Evolutionary conservation across 495 filamentous ascomycete species (phyloP).

Genomic region (Talaromyces nanjingensis): DNA sequence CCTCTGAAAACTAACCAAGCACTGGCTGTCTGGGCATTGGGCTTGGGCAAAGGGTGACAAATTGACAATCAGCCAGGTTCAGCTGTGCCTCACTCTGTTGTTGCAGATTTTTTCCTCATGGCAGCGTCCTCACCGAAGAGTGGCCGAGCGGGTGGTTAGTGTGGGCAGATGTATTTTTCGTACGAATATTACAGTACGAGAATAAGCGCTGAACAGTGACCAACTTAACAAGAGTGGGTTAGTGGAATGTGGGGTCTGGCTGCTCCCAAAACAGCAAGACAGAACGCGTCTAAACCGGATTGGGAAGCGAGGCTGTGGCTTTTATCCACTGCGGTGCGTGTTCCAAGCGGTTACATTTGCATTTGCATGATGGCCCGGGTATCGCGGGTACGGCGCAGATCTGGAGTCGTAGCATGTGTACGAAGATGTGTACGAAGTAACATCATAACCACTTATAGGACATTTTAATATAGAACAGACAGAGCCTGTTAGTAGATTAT

Average conservation of each 20-base stretch:
- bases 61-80: neutral
- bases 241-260: neutral
- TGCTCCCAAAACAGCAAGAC: neutral
- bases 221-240: neutral
- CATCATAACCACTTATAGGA: too few species aligned
- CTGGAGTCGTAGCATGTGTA: neutral
- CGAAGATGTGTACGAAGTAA: too few species aligned
- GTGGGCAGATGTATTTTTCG: neutral
- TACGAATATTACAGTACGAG: neutral
- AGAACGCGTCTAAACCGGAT: neutral
- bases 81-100: neutral
- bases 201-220: neutral
- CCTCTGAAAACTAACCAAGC: neutral
- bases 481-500: too few species aligned
- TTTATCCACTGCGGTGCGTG: neutral
- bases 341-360: neutral
- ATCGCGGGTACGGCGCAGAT: constrained; percentile 3
- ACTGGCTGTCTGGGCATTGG: neutral
- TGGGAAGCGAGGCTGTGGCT: neutral
- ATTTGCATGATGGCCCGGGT: neutral
- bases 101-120: neutral
- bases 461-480: too few species aligned
- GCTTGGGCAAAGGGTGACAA: neutral
- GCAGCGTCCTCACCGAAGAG: neutral
- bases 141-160: neutral